Evolutionary conservation across 768 basidiomycete genomes (phyloP).

Genomic region (Russula ochroleuca): DNA sequence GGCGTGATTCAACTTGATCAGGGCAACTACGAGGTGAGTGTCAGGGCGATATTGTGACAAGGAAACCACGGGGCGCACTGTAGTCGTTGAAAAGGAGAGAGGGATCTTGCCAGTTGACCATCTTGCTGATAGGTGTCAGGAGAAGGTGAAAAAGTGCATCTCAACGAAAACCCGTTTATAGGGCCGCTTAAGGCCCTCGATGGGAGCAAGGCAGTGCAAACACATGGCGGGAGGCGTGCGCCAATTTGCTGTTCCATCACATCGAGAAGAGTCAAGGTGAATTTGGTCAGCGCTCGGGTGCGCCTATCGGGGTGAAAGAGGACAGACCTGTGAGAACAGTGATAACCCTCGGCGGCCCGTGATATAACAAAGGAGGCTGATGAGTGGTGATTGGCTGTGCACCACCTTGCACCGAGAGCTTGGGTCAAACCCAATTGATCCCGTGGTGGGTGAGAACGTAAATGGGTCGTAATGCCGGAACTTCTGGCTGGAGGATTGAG

Average conservation of each 20-base stretch:
- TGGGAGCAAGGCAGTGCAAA: not conserved
- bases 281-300: not conserved
- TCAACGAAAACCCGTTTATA: not conserved
- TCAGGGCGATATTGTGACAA: not conserved
- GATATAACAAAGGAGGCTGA: not conserved
- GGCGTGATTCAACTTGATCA: slow-evolving; percentile 3
- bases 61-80: not conserved
- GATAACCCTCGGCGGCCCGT: not conserved
- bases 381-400: not conserved
- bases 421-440: not conserved
- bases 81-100: not conserved
- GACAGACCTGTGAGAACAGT: not conserved
- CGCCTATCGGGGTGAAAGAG: not conserved
- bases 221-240: not conserved
- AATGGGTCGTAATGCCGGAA: not conserved
- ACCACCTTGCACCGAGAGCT: too few relatives aligned
- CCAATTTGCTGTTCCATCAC: not conserved
- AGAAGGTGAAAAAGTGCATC: not conserved
- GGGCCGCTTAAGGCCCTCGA: not conserved
- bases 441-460: not conserved
- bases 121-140: not conserved
- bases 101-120: slow-evolving; percentile 17
- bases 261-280: not conserved
- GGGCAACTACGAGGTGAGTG: not conserved
- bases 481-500: not conserved